Evolutionary conservation across 176 grass and related monocot genomes (phyloP).

Genomic region (Ensete ventricosum): DNA sequence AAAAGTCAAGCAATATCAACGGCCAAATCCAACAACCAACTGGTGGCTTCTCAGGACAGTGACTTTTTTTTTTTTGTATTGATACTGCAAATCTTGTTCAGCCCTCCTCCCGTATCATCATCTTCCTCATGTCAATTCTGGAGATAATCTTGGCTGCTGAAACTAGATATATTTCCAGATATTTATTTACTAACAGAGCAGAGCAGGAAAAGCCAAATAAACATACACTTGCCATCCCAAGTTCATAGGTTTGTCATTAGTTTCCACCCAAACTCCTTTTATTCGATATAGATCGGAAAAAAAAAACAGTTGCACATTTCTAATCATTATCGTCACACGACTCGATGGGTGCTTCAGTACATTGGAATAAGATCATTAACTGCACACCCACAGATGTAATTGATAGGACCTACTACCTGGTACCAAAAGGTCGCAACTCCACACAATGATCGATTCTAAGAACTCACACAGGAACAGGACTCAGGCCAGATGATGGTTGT

Average conservation of each 20-base stretch:
- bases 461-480: conserved; percentile 49
- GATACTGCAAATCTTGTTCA: no score
- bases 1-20: not conserved
- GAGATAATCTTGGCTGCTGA: no score
- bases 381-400: not conserved
- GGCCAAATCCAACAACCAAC: not conserved
- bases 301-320: not conserved
- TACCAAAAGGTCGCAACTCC: not conserved
- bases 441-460: not conserved
- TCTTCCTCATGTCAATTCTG: no score
- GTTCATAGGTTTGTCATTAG: not conserved
- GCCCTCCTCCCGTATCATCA: no score
- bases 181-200: no score
- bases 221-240: not conserved
- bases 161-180: no score
- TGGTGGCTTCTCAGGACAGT: not conserved
- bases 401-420: not conserved
- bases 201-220: not conserved
- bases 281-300: not conserved
- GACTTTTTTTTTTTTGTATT: not conserved
- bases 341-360: not conserved
- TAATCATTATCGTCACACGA: not conserved
- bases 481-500: conserved; percentile 43
- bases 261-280: not conserved
- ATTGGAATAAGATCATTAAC: not conserved